phyloP scores from a whole-genome alignment of 768 basidiomycete species.

The Leccinum fibrillosum region DNA sequence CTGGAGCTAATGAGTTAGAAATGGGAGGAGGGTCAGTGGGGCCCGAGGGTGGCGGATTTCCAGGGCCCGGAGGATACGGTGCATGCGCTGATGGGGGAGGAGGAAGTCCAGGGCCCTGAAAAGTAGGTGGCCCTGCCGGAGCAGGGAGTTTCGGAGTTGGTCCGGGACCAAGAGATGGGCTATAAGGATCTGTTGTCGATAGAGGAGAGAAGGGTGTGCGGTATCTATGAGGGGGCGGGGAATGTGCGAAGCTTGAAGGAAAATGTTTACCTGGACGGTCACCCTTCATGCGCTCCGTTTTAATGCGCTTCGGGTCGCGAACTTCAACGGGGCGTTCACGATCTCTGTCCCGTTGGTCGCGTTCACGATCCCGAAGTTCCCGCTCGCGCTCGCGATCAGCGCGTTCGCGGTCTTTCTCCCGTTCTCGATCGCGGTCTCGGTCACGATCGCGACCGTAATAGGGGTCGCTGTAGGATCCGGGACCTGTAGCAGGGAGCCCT shows the following conservation, averaged over 20 bases:
- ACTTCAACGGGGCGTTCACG: slow-evolving; percentile 45
- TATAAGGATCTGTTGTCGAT: slow-evolving; percentile 33
- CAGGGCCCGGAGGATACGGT: slow-evolving; percentile 31
- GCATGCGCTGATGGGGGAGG: slow-evolving; percentile 32
- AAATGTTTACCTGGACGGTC: slow-evolving; percentile 41
- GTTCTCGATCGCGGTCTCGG: slow-evolving; percentile 39
- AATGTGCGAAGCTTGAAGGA: slow-evolving; percentile 22
- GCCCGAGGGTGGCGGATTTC: slow-evolving; percentile 31
- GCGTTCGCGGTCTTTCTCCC: slow-evolving; percentile 41
- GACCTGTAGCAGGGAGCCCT: slow-evolving; percentile 28
- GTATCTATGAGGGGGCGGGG: slow-evolving; percentile 34
- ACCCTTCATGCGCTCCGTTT: slow-evolving; percentile 47
- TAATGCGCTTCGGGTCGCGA: slow-evolving; percentile 60
- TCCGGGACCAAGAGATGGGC: slow-evolving; percentile 36
- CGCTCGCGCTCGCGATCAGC: slow-evolving; percentile 36
- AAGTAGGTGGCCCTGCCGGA: slow-evolving; percentile 29
- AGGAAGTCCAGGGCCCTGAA: slow-evolving; percentile 36
- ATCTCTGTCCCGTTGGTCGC: slow-evolving; percentile 42
- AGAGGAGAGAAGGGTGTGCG: slow-evolving; percentile 23
- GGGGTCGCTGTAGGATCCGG: slow-evolving; percentile 33
- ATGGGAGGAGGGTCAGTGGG: slow-evolving; percentile 23
- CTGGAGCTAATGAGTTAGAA: slow-evolving; percentile 24
- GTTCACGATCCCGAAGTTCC: slow-evolving; percentile 35
- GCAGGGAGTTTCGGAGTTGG: slow-evolving; percentile 37
- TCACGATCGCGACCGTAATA: slow-evolving; percentile 39